These are phyloP conservation scores for Mucor indicus DNA, from an alignment of 371 early-diverging fungal species.

Conservation along the genomic window DNA sequence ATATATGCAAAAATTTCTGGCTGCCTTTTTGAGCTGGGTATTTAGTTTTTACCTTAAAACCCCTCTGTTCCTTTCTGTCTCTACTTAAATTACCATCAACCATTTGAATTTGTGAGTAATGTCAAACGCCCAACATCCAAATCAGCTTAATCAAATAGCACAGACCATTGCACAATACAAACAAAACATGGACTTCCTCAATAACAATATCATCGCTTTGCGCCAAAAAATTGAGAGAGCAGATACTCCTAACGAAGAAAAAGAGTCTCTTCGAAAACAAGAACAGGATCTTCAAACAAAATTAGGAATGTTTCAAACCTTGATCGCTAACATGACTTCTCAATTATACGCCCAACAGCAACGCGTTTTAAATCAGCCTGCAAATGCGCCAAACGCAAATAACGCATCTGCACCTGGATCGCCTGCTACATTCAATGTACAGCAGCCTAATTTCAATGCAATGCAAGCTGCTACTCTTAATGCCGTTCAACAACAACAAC, in stretches of 20 bases:
- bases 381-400: constrained; percentile 9
- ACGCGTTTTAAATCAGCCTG: constrained; percentile 18
- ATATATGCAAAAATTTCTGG: too few species aligned
- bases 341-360: constrained; percentile 28
- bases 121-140: constrained; percentile 12
- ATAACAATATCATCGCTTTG: constrained; percentile 19
- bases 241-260: constrained; percentile 32
- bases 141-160: constrained; percentile 20
- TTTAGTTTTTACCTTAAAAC: background rate
- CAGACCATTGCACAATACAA: constrained; percentile 35
- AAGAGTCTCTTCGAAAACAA: constrained; percentile 21
- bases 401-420: constrained; percentile 19
- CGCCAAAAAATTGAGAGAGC: constrained; percentile 34
- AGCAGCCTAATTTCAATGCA: constrained; percentile 6
- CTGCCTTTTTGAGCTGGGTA: too few species aligned
- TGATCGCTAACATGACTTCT: constrained; percentile 28
- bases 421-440: constrained; percentile 20
- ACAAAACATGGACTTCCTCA: constrained; percentile 24
- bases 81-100: background rate
- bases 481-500: too few species aligned
- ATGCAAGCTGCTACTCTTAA: background rate
- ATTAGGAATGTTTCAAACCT: constrained; percentile 25
- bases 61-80: background rate
- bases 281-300: constrained; percentile 33
- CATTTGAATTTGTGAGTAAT: background rate